Evolutionary conservation across 345 rosid species (phyloP).

Genomic region (Acer yangbiense): DNA sequence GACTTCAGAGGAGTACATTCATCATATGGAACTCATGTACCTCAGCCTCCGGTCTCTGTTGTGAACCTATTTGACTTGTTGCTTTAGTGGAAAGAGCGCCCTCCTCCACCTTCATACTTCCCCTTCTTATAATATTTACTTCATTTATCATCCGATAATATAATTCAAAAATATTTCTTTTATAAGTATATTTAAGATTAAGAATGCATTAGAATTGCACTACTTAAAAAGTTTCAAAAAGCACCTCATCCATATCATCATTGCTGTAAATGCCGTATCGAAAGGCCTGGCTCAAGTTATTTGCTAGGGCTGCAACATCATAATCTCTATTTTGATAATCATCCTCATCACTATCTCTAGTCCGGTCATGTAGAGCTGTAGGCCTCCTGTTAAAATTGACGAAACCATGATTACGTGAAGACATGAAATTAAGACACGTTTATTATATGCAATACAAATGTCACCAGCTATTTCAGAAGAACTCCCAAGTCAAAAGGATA

Average conservation of each 20-base stretch:
- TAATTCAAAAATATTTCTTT: neutral
- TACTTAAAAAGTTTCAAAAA: slow-evolving; percentile 22
- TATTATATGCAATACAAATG: neutral
- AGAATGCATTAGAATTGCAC: neutral
- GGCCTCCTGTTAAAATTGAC: slow-evolving; percentile 70
- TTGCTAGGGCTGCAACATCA: slow-evolving; percentile 93
- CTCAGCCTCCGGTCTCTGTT: neutral
- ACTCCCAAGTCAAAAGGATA: neutral
- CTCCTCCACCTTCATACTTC: slow-evolving; percentile 8
- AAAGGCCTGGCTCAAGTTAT: slow-evolving; percentile 89
- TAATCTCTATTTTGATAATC: slow-evolving; percentile 95
- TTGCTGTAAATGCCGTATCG: slow-evolving; percentile 82
- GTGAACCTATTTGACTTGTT: slow-evolving; percentile 4
- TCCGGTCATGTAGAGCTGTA: slow-evolving; percentile 75
- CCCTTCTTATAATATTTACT: neutral
- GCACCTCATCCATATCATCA: slow-evolving; percentile 83
- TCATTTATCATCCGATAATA: neutral
- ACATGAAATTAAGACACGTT: neutral
- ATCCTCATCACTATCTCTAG: slow-evolving; percentile 90
- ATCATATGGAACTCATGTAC: neutral
- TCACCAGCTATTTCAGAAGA: slow-evolving; percentile 1
- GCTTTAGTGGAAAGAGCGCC: neutral
- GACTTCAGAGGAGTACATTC: slow-evolving; percentile 2
- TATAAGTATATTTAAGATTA: neutral
- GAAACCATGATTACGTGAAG: slow-evolving; percentile 16